Conservation (phyloP, 768 basidiomycete genomes). For the Crucibulum laeve region DNA sequence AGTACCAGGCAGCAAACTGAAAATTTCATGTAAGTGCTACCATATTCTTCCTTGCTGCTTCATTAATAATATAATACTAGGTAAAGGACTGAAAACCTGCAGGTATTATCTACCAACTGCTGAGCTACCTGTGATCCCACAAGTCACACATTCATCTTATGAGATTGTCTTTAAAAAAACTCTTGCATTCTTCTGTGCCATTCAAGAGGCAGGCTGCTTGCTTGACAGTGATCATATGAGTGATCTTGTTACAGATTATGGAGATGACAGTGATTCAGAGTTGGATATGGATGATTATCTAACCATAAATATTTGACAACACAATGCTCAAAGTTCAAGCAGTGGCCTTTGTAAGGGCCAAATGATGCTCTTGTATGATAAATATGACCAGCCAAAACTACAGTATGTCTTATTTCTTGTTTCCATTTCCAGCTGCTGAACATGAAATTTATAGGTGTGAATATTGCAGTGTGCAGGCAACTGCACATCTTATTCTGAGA, state of each 20-base stretch:
- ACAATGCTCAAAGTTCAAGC: neutral
- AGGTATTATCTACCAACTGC: neutral
- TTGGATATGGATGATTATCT: neutral
- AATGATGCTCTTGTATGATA: neutral
- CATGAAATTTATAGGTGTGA: neutral
- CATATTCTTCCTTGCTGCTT: neutral
- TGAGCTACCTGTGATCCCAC: neutral
- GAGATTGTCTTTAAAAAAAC: neutral
- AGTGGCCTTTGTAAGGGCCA: neutral
- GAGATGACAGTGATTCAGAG: neutral
- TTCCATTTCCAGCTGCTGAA: neutral
- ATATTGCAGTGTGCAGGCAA: neutral
- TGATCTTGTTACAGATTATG: too few relatives aligned
- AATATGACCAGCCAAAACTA: neutral
- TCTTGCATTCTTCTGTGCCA: too few relatives aligned
- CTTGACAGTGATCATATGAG: too few relatives aligned
- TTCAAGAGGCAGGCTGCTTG: too few relatives aligned
- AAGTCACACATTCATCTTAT: neutral
- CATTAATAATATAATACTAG: neutral
- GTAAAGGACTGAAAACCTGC: neutral
- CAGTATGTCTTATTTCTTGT: neutral
- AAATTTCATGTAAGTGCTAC: neutral
- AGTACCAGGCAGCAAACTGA: neutral
- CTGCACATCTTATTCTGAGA: neutral
- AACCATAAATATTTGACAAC: neutral